Evolutionary conservation across 257 asterid species (phyloP).

Genomic region (Solanum lycopersicoides): DNA sequence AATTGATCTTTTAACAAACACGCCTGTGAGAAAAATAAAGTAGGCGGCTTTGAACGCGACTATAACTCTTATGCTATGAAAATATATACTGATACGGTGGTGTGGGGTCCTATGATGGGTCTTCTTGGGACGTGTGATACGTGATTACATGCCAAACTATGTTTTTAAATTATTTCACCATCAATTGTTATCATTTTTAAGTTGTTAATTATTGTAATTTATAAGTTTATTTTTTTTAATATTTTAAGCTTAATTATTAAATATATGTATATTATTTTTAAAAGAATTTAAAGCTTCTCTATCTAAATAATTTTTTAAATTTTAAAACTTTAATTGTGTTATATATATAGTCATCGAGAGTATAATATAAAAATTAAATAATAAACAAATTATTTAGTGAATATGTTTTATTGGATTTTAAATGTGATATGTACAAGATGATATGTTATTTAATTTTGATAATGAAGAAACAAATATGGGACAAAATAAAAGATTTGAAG

Average conservation of each 20-base stretch:
- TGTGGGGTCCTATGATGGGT: not conserved
- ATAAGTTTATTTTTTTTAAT: no score
- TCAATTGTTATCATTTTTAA: no score
- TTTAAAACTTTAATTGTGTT: no score
- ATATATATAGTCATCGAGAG: no score
- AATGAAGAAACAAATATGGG: not conserved
- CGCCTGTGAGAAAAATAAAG: not conserved
- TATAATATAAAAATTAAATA: not conserved
- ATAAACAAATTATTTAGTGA: not conserved
- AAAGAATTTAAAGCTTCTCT: no score
- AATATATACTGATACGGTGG: not conserved
- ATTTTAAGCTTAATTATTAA: no score
- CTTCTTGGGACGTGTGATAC: constrained; percentile 20
- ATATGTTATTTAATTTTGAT: not conserved
- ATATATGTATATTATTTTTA: no score
- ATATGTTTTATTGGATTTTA: not conserved
- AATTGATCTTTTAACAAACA: not conserved
- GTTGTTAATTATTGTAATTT: no score
- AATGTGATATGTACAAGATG: not conserved
- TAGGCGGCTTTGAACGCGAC: not conserved
- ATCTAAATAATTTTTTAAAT: no score
- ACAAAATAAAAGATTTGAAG: not conserved
- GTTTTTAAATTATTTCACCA: not conserved
- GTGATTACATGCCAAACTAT: not conserved
- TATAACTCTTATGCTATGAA: not conserved